These are phyloP conservation scores for Setaria italica DNA, from an alignment of 202 grass and related monocot species.

Conservation along the genomic window DNA sequence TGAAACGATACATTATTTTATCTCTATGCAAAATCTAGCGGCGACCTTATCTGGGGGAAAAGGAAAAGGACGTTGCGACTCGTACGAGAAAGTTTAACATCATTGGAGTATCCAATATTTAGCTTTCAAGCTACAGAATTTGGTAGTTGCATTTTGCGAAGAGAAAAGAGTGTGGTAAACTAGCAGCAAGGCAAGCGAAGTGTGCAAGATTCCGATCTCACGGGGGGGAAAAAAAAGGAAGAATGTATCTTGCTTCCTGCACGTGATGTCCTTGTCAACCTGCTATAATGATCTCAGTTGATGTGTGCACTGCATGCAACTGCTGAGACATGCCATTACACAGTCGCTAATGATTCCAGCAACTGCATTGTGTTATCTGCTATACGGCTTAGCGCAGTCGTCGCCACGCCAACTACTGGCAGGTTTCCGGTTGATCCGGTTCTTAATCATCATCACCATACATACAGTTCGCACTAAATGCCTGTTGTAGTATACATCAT, in stretches of 20 bases:
- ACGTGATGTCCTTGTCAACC: neutral
- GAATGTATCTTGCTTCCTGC: too few relatives aligned
- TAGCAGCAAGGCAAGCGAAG: too few relatives aligned
- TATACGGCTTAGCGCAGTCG: neutral
- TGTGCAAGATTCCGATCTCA: neutral
- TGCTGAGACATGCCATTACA: constrained; percentile 4
- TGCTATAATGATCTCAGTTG: neutral
- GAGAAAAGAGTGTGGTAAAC: too few relatives aligned
- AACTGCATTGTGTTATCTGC: neutral
- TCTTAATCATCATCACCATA: neutral
- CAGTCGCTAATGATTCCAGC: neutral
- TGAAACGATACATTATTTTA: too few relatives aligned
- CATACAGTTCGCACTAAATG: neutral
- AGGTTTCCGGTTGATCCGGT: neutral
- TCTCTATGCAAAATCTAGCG: too few relatives aligned
- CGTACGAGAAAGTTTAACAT: neutral
- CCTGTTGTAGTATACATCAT: neutral
- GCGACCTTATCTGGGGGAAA: too few relatives aligned
- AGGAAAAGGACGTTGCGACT: too few relatives aligned
- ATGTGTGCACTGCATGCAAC: neutral
- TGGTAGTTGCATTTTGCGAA: neutral
- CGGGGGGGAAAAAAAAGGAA: too few relatives aligned
- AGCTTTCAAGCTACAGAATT: neutral
- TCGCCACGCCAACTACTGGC: constrained; percentile 20
- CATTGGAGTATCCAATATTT: neutral